Percentiles rank a stretch among this genome's conserved stretches.
phyloP scores from a whole-genome alignment of 345 rosid species.

The Euphorbia tirucalli region DNA sequence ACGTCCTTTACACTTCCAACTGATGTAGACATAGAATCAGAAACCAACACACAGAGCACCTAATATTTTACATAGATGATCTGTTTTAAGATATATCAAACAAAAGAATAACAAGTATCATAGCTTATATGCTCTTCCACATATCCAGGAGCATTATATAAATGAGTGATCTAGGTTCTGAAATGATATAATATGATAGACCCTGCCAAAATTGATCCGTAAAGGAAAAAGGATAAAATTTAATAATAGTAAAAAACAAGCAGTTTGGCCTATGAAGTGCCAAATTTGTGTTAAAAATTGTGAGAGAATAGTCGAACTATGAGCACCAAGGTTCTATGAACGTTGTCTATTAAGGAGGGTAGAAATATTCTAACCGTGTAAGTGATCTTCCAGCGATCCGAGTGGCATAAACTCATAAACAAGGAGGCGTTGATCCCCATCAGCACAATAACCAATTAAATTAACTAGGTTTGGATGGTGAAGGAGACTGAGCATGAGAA shows the following conservation, averaged over 20 bases:
- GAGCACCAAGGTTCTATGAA: neutral
- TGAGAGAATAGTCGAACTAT: conserved; percentile 7
- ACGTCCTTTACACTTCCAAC: neutral
- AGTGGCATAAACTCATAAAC: conserved; percentile 95
- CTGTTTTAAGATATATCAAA: neutral
- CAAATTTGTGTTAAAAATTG: neutral
- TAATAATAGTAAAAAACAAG: neutral
- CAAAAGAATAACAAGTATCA: neutral
- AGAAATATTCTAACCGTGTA: conserved; percentile 67
- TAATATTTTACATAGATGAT: neutral
- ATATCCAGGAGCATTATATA: neutral
- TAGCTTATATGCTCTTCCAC: no score
- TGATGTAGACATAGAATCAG: neutral
- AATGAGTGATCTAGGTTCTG: neutral
- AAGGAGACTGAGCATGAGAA: conserved; percentile 93
- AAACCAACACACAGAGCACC: neutral
- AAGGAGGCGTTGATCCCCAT: conserved; percentile 96
- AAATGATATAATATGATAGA: neutral
- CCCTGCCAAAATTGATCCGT: neutral
- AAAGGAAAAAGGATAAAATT: neutral
- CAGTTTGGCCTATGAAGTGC: neutral
- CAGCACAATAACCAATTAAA: conserved; percentile 96
- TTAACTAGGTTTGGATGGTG: conserved; percentile 95
- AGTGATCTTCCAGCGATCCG: conserved; percentile 93
- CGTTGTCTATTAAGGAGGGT: neutral